phyloP scores from a whole-genome alignment of 495 filamentous ascomycete genomes.

The Aspergillus olivimuriae region DNA sequence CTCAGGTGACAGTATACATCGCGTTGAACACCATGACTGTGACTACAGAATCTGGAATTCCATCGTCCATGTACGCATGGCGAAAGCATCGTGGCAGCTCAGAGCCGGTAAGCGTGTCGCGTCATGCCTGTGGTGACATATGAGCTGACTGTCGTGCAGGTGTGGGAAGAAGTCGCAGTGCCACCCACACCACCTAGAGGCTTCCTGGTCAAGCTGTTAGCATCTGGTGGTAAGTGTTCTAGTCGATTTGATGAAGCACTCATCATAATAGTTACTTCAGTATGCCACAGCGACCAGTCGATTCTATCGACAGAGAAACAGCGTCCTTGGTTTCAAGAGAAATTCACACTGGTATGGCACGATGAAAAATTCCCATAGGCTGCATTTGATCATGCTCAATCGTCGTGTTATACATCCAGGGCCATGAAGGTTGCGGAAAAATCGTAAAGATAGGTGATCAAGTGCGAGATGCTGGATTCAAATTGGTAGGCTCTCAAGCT shows the following conservation, averaged over 20 bases:
- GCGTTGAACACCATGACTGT: not conserved
- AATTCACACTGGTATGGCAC: slow-evolving; percentile 13
- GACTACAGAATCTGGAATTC: not conserved
- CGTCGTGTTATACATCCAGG: slow-evolving; percentile 2
- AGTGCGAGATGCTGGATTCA: slow-evolving; percentile 9
- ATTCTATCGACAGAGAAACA: slow-evolving; percentile 14
- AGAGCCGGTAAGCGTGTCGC: not conserved
- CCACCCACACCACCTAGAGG: slow-evolving; percentile 9
- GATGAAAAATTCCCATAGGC: too few species aligned
- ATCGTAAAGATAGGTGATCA: slow-evolving; percentile 12
- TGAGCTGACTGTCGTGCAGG: slow-evolving; percentile 1
- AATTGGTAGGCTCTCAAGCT: slow-evolving; percentile 2
- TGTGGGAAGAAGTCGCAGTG: slow-evolving; percentile 16
- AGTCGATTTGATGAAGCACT: not conserved
- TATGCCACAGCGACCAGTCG: slow-evolving; percentile 18
- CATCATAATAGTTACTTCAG: slow-evolving; percentile 1
- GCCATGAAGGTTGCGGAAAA: slow-evolving; percentile 20
- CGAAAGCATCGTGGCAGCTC: not conserved
- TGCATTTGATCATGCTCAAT: too few species aligned
- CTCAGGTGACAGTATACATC: too few species aligned
- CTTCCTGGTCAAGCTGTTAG: slow-evolving; percentile 13
- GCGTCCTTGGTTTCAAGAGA: slow-evolving; percentile 15
- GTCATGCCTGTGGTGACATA: not conserved
- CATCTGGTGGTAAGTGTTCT: slow-evolving; percentile 15
- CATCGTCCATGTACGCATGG: not conserved